Base-by-base conservation (phyloP, 2,329 filamentous ascomycete species). In the Fusarium torulosum region DNA sequence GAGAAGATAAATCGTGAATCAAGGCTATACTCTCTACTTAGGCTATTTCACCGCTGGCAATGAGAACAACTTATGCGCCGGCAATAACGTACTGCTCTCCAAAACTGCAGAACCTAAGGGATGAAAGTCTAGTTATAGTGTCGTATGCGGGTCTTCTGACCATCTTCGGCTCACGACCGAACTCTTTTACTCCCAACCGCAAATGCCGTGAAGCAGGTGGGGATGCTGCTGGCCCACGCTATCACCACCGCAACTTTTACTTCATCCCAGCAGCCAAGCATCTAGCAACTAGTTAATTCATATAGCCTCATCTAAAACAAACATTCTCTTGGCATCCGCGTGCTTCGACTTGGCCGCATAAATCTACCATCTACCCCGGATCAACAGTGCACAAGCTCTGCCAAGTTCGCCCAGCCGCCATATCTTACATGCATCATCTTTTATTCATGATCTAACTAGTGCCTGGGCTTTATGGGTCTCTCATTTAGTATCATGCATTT, bases 381-480 rank as follows among this genome's bases (percentile, higher is more conserved):
- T 66, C 33, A 57, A 47, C 63, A 19, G 20, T 47, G 45, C 62
- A 40, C 56, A 66, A 63, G 56, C 50, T 57, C 50, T 15, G 58
- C 59, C 51, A 63, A 63, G 59, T 51, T 57, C 27, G 40, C 59
- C 59, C 51, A 63, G 58, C 58, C 33, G 45, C 51, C 29, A 45
- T 25, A 25, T 25, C 60, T 47, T 56, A 43, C 20, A 47, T 62
- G 49, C 57, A 43, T 33, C 27, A 19, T 41, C 21, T 31, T 19
- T 43, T 43, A 33, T 62, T 62, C 57, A 55, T 62, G 49, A 62
- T 44, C 17, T 50, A 50, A 13, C 17, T 50, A 50, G 15, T 17
- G 33, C 27, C 59, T 63, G n/a, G 51, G 44, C 43, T 25, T 11
- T 27, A 50, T 45, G 19, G 50, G 35, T 23, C 38, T 55, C 3